Evolutionary conservation across 2,329 filamentous ascomycete species (phyloP), one percentile per base, ranked within the genome.

Genomic region (Verticillium nonalfalfae): DNA sequence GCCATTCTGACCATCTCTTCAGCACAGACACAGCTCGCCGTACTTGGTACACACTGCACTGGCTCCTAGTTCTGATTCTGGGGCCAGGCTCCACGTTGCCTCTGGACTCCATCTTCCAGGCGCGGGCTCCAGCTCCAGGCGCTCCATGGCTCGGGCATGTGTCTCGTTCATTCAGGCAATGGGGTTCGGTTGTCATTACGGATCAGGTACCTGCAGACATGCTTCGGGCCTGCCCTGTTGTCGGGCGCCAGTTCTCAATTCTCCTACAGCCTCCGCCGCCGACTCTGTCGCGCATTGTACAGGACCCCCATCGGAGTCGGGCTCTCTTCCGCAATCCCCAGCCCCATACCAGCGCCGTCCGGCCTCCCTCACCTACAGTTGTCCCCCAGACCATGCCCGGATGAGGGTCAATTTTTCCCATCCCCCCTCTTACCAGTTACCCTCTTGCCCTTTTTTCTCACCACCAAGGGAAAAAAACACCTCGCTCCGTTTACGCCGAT

Each of bases 261-360:
- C 36, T 26, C 40, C 54, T 50, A 40, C 33, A 40, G 15, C 33
- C 21, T 59, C 55, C 45, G 10, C 40, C 26, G 31, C 45, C 52
- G 39, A 39, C 56, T 35, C 59, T 56, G 55, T 57, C 54, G 52
- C 34, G 60, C 55, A 60, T 50, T 26, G 35, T 34, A 58, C 18
- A 52, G n/a, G 39, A 36, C 45, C 45, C 14, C 38, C 60, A 50
- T 60, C 61, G 62, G 62, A 60, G 58, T 58, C 62, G 62, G 62
- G 35, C 60, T 39, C 13, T 6, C 10, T 15, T 52, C 56, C 62
- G 60, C 35, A 58, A 60, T 50, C 55, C 61, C 61, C 45, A 61
- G 60, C 57, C 54, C 54, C 54, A 56, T 56, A 56, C 54, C 54
- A 35, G 31, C 54, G 54, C 54, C 54, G 54, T 56, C 26, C 54